These are phyloP conservation scores for Fusarium sp. DNA, from an alignment of 2,329 filamentous ascomycete species.

Conservation along the genomic window DNA sequence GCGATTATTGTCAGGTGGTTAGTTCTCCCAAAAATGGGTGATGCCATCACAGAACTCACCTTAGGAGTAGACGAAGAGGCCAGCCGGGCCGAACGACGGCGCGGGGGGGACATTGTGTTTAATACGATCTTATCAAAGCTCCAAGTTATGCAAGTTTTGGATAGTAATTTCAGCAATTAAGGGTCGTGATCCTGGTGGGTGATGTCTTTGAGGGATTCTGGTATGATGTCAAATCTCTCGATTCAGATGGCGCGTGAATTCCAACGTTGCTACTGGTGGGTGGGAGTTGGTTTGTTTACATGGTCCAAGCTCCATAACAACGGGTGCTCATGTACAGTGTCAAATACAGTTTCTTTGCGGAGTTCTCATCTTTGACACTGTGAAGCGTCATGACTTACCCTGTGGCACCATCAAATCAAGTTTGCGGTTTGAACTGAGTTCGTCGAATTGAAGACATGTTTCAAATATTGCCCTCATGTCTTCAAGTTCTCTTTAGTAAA, in stretches of 20 bases:
- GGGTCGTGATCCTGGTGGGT: conserved; percentile 37
- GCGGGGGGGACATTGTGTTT: conserved; percentile 53
- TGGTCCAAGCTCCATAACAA: conserved; percentile 45
- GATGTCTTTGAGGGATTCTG: conserved; percentile 39
- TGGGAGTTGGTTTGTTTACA: conserved; percentile 44
- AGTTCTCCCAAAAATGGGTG: conserved; percentile 3
- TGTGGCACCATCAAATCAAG: neutral
- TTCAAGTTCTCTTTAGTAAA: neutral
- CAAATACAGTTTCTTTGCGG: accelerated
- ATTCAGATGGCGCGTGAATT: conserved; percentile 38
- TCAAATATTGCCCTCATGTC: neutral
- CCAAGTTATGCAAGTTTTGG: conserved; percentile 27
- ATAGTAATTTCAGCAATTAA: conserved; percentile 40
- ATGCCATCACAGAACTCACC: conserved; percentile 46
- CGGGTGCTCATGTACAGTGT: conserved; percentile 29
- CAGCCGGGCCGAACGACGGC: conserved; percentile 59
- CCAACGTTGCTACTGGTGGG: conserved; percentile 35
- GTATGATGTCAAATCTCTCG: conserved; percentile 46
- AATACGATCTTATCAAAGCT: conserved; percentile 21
- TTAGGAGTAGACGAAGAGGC: conserved; percentile 52
- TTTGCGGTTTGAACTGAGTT: neutral
- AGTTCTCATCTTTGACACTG: neutral
- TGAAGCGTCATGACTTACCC: neutral
- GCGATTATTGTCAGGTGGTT: conserved; percentile 21
- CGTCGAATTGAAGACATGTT: neutral